phyloP scores from a whole-genome alignment of 345 rosid species.

The Toxicodendron radicans region DNA sequence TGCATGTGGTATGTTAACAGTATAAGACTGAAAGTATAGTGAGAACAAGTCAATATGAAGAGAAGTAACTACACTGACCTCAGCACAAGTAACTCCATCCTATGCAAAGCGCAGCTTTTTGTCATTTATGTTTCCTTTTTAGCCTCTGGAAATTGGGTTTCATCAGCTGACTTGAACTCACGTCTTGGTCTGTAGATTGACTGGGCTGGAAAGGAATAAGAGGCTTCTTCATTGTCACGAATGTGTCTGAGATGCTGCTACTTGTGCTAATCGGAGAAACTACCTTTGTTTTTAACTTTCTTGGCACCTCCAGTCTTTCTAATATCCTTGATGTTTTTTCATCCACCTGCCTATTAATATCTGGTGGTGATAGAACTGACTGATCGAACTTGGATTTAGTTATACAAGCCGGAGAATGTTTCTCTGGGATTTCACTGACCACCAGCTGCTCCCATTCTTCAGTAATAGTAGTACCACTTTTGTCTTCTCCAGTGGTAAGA shows the following conservation, averaged over 20 bases:
- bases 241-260: slow-evolving; percentile 30
- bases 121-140: slow-evolving; percentile 54
- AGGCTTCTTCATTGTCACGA: slow-evolving; percentile 46
- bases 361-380: slow-evolving; percentile 39
- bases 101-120: not conserved
- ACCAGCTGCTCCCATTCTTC: slow-evolving; percentile 93
- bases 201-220: slow-evolving; percentile 50
- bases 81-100: slow-evolving; percentile 7
- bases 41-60: not conserved
- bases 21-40: not conserved
- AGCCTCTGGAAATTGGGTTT: slow-evolving; percentile 74
- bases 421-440: slow-evolving; percentile 48
- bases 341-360: slow-evolving; percentile 50
- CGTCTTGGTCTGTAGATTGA: slow-evolving; percentile 36
- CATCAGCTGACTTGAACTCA: slow-evolving; percentile 63
- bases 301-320: slow-evolving; percentile 83
- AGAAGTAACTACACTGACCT: slow-evolving; percentile 12
- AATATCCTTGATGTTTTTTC: slow-evolving; percentile 68
- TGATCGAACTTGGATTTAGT: slow-evolving; percentile 40
- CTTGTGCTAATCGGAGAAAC: slow-evolving; percentile 43
- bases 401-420: slow-evolving; percentile 43
- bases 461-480: slow-evolving; percentile 42
- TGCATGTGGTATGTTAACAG: not conserved
- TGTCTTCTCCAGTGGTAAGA: slow-evolving; percentile 32
- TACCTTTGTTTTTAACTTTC: slow-evolving; percentile 50